These are phyloP conservation scores for Ogataea saltuana DNA, from an alignment of 805 yeast genomes.

Conservation along the genomic window DNA sequence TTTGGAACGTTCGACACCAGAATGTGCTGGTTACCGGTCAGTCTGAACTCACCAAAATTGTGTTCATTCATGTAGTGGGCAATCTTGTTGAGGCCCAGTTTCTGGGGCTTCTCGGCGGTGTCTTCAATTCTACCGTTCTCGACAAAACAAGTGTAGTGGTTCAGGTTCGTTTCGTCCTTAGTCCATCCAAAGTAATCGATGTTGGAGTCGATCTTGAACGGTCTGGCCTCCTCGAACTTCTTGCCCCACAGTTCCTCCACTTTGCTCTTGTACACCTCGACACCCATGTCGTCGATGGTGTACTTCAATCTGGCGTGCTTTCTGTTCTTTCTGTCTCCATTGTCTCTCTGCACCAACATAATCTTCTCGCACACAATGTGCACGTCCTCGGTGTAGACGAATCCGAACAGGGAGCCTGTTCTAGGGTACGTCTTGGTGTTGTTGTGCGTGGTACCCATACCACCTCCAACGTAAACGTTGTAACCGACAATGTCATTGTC, in stretches of 20 bases:
- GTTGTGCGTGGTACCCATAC: conserved; percentile 98
- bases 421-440: conserved; percentile 96
- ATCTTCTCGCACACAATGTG: conserved; percentile 84
- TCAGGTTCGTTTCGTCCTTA: conserved; percentile 76
- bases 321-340: conserved; percentile 94
- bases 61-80: conserved; percentile 65
- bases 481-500: conserved; percentile 71
- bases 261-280: conserved; percentile 72
- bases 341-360: conserved; percentile 91
- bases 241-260: conserved; percentile 84
- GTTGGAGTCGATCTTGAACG: conserved; percentile 80
- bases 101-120: conserved; percentile 86
- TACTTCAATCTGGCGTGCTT: conserved; percentile 97
- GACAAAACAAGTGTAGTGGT: conserved; percentile 91
- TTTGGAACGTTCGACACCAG: conserved; percentile 73
- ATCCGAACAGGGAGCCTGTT: conserved; percentile 87
- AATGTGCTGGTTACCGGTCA: conserved; percentile 95
- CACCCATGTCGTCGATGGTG: conserved; percentile 93
- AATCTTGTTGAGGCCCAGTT: conserved; percentile 77
- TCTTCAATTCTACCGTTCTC: conserved; percentile 97
- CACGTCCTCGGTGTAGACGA: conserved; percentile 63
- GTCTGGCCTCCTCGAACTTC: conserved; percentile 66
- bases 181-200: conserved; percentile 94
- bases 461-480: conserved; percentile 94
- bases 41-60: conserved; percentile 81